Percentiles rank a stretch among this genome's conserved stretches.
Evolutionary conservation across 305 asterid genomes (phyloP).

Genomic region (Solanum hybrid): DNA sequence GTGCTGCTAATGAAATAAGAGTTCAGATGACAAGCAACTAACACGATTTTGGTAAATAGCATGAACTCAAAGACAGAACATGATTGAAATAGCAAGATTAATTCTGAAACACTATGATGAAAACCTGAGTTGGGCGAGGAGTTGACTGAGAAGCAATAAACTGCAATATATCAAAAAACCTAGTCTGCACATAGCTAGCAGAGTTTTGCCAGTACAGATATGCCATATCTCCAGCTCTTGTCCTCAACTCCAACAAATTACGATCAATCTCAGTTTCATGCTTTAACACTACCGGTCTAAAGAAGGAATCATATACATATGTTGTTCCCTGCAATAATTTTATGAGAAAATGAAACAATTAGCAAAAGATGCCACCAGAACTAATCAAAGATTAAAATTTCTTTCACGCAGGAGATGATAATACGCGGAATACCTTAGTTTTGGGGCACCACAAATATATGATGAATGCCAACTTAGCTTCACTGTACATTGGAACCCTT

Average conservation of each 20-base stretch:
- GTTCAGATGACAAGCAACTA: background rate
- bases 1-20: background rate
- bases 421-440: constrained; percentile 25
- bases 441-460: constrained; percentile 51
- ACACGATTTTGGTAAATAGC: background rate
- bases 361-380: background rate
- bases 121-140: constrained; percentile 12
- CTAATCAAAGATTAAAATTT: background rate
- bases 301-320: constrained; percentile 31
- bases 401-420: background rate
- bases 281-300: constrained; percentile 23
- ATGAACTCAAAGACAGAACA: background rate
- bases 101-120: background rate
- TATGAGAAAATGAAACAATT: background rate
- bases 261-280: constrained; percentile 40
- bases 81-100: background rate
- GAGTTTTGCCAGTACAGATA: constrained; percentile 22
- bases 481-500: constrained; percentile 50
- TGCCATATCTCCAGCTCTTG: constrained; percentile 14
- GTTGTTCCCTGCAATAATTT: constrained; percentile 29
- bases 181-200: constrained; percentile 20
- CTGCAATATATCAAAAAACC: constrained; percentile 25
- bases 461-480: constrained; percentile 44
- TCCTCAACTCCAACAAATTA: constrained; percentile 27
- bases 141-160: constrained; percentile 25